Evolutionary conservation across 345 rosid genomes (phyloP).

Genomic region (Camelina neglecta): DNA sequence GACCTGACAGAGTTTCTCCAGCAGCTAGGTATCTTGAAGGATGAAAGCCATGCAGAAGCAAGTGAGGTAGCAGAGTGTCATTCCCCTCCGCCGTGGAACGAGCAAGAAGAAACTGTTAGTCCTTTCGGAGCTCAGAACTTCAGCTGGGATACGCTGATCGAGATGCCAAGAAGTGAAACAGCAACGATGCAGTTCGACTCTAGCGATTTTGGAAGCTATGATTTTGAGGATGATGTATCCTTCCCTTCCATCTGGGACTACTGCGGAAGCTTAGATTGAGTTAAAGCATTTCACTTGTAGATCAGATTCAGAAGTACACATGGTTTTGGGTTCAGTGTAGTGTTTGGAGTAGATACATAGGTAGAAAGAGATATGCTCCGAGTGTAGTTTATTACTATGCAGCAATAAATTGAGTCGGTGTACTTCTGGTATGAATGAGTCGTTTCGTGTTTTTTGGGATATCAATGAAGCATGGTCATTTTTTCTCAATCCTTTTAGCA

Average conservation of each 20-base stretch:
- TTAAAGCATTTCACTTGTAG: slow-evolving; percentile 1
- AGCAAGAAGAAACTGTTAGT: slow-evolving; percentile 48
- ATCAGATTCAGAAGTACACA: slow-evolving; percentile 40
- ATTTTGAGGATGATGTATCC: slow-evolving; percentile 56
- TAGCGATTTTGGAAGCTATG: slow-evolving; percentile 52
- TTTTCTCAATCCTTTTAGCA: slow-evolving; percentile 12
- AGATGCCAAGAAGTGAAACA: slow-evolving; percentile 58
- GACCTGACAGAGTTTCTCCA: slow-evolving; percentile 92
- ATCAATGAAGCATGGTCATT: slow-evolving; percentile 18
- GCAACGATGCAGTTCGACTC: slow-evolving; percentile 32
- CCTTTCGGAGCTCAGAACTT: slow-evolving; percentile 53
- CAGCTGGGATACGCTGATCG: slow-evolving; percentile 75
- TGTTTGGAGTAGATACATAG: slow-evolving; percentile 27
- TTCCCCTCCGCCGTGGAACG: slow-evolving; percentile 38
- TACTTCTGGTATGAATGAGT: slow-evolving; percentile 35
- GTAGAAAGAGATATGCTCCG: slow-evolving; percentile 22
- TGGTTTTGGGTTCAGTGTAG: slow-evolving; percentile 35
- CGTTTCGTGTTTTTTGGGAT: slow-evolving; percentile 32
- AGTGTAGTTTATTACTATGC: slow-evolving; percentile 25
- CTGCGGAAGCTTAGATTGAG: slow-evolving; percentile 47
- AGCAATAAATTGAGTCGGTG: slow-evolving; percentile 41
- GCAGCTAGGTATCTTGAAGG: slow-evolving; percentile 79
- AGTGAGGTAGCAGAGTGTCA: slow-evolving; percentile 39
- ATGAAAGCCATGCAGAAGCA: slow-evolving; percentile 44
- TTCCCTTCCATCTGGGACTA: slow-evolving; percentile 80